Conservation (phyloP, 495 filamentous ascomycete species). For the Neurospora tetraspora region DNA sequence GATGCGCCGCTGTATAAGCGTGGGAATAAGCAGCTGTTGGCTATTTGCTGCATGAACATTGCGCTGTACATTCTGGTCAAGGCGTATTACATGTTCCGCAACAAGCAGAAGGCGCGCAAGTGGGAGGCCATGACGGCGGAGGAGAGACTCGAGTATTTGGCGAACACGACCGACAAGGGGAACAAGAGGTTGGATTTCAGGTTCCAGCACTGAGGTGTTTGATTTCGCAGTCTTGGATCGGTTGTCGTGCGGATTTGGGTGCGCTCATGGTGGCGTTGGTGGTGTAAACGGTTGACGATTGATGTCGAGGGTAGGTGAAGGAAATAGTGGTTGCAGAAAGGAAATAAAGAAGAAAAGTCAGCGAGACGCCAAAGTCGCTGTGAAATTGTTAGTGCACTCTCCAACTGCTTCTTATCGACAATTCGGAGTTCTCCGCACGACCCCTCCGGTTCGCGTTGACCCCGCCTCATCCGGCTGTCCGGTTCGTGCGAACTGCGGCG, state of each 20-base stretch:
- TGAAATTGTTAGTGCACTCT: not conserved
- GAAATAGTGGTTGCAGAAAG: not conserved
- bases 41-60: conserved; percentile 44
- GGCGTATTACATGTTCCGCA: conserved; percentile 52
- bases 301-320: not conserved
- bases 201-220: conserved; percentile 28
- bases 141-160: conserved; percentile 53
- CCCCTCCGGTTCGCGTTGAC: not conserved
- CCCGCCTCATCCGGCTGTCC: not conserved
- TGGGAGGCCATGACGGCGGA: conserved; percentile 56
- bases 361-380: not conserved
- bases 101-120: conserved; percentile 31
- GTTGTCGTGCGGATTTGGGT: not conserved
- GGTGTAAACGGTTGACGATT: not conserved
- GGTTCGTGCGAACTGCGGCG: not conserved
- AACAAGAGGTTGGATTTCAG: conserved; percentile 63
- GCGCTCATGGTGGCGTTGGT: not conserved
- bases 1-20: conserved; percentile 53
- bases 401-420: not conserved
- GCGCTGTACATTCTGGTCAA: conserved; percentile 47
- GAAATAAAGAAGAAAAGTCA: not conserved
- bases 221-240: not conserved
- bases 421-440: not conserved
- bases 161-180: conserved; percentile 55
- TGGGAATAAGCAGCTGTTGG: conserved; percentile 54